phyloP scores from a whole-genome alignment of 768 basidiomycete genomes.

The Auricularia heimuer region DNA sequence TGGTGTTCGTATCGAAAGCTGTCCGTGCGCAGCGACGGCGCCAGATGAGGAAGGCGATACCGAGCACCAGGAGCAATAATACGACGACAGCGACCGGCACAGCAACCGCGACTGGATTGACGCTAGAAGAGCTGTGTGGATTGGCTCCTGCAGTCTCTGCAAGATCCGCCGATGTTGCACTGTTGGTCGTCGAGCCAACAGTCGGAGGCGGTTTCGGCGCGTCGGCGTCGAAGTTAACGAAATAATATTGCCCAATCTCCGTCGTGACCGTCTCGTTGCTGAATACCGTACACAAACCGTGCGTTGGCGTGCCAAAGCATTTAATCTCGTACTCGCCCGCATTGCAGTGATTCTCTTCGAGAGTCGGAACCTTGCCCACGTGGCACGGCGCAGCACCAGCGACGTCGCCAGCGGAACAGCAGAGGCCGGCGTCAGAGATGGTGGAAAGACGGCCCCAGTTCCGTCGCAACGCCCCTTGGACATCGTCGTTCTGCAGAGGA shows the following conservation, averaged over 20 bases:
- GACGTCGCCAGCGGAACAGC: background rate
- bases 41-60: no score
- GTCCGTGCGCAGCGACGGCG: no score
- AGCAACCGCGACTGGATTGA: no score
- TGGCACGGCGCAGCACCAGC: background rate
- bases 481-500: background rate
- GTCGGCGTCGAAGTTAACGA: background rate
- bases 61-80: no score
- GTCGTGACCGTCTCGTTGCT: background rate
- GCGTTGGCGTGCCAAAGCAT: background rate
- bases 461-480: background rate
- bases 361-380: background rate
- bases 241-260: background rate
- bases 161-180: background rate
- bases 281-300: background rate
- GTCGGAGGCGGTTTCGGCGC: background rate
- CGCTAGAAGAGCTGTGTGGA: no score
- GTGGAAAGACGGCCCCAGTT: background rate
- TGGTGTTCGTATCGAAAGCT: no score
- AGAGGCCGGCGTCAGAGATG: background rate
- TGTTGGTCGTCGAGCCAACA: background rate
- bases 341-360: background rate
- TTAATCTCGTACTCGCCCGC: background rate
- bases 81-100: no score
- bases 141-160: no score